A percentile compares a stretch with the other conserved stretches of the same genome.
These are phyloP conservation scores for Cymbopogon citratus DNA, from an alignment of 176 grass and related monocot genomes.

Conservation along the genomic window DNA sequence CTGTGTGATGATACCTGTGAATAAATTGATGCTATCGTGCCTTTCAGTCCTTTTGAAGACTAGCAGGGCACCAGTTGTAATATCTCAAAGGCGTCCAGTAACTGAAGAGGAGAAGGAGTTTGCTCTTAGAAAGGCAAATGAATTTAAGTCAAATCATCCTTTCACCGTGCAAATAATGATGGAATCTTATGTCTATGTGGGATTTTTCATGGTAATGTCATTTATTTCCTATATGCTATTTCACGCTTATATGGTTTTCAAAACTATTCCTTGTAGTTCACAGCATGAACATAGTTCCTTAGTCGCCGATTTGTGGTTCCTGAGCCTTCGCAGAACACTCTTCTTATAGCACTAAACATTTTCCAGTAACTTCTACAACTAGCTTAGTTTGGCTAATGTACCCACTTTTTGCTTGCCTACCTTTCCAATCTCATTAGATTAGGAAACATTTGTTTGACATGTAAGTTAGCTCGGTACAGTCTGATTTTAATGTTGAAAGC, in stretches of 20 bases:
- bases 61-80: constrained; percentile 38
- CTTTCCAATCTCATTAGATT: background rate
- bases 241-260: background rate
- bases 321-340: background rate
- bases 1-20: background rate
- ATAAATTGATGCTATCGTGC: constrained; percentile 25
- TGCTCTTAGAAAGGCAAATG: constrained; percentile 50
- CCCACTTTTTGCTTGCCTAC: background rate
- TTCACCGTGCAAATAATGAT: constrained; percentile 52
- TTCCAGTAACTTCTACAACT: background rate
- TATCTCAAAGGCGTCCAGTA: constrained; percentile 60
- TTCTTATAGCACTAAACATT: background rate
- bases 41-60: constrained; percentile 34
- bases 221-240: constrained; percentile 2
- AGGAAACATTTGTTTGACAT: background rate
- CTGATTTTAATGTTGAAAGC: background rate
- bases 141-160: constrained; percentile 68
- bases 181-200: constrained; percentile 74
- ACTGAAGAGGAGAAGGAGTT: constrained; percentile 61
- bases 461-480: background rate
- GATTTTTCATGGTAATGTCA: constrained; percentile 76
- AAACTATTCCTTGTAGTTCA: constrained; percentile 3
- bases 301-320: background rate
- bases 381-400: background rate
- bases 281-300: background rate